Evolutionary conservation across 371 early-diverging fungal species (phyloP), one percentile per base, ranked within the genome.

Genomic region (Mucor sp.): DNA sequence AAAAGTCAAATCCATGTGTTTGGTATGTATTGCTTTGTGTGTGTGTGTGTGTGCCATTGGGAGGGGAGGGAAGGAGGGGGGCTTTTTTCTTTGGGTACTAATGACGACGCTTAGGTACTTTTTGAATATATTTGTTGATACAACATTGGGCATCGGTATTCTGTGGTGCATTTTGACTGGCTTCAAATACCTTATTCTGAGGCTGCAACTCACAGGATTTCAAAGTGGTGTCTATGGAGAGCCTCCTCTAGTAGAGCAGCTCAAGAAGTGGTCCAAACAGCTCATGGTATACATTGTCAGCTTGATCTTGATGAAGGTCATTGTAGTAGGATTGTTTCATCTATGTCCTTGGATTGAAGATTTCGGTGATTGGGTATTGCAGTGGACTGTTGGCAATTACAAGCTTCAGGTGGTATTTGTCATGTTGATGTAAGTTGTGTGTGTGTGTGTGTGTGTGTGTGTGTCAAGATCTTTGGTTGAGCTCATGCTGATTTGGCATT

Each of bases 111-210:
- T 23, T 75, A 90, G 89, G 89, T 90, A 90, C 67, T 88, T 91
- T 71, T 72, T 91, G n/a, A 91, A 91, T 72, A 84, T 91, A 57
- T 78, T 91, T 47, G 72, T 91, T 23, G 91, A 91, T 66, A 88
- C 88, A 25, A 91, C 91, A 3, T 66, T 89, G 25, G 91, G 91
- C 30, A 88, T 91, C 7, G 87, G 85, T 6, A 84, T 91, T 32
- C 63, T 91, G 27, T 89, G 84, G 79, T 68, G 76, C 25, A 78
- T 87, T 58, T 73, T 89, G 14, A 79, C 72, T 32, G 80, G 77
- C 23, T 74, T 84, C 32, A 80, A 83, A 64, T 72, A 67, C 65
- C 68, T 81, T 25, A 67, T 80, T 30, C 53, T 59, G 7, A 64
- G 69, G 23, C 69, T 75, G 27, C 66, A 74, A 27, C 74, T 71